Percentiles rank a stretch among this genome's conserved stretches.
Evolutionary conservation across 768 basidiomycete genomes (phyloP).

Genomic region (Crassisporium funariophilum): DNA sequence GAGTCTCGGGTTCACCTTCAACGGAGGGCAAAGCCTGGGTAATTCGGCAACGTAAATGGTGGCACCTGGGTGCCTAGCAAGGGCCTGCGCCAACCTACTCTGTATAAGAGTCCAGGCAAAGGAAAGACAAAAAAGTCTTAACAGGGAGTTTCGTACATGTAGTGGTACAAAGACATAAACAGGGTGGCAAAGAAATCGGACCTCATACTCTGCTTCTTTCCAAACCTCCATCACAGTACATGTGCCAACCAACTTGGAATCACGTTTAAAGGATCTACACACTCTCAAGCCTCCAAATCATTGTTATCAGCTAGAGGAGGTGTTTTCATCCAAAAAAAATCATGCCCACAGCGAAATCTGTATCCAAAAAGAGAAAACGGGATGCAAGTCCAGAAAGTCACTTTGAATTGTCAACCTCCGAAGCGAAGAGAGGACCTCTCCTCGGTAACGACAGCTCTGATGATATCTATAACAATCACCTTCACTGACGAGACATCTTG

Average conservation of each 20-base stretch:
- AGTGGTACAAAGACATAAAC: conserved; percentile 26
- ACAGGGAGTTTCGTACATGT: conserved; percentile 20
- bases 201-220: too few species aligned
- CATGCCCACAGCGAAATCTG: conserved; percentile 38
- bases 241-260: too few species aligned
- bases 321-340: conserved; percentile 8
- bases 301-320: neutral
- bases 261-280: too few species aligned
- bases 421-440: conserved; percentile 36
- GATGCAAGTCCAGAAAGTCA: conserved; percentile 29
- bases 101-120: conserved; percentile 6
- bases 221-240: too few species aligned
- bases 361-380: conserved; percentile 46
- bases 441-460: conserved; percentile 33
- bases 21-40: conserved; percentile 8
- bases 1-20: conserved; percentile 11
- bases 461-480: conserved; percentile 1
- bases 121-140: conserved; percentile 14
- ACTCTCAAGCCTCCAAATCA: neutral
- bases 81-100: conserved; percentile 17
- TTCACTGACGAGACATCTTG: conserved; percentile 2
- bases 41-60: conserved; percentile 12
- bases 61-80: conserved; percentile 10
- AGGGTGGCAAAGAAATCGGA: conserved; percentile 13
- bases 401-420: conserved; percentile 33